Evolutionary conservation across 2,329 filamentous ascomycete species (phyloP).

Genomic region (Cladosporium phlei): DNA sequence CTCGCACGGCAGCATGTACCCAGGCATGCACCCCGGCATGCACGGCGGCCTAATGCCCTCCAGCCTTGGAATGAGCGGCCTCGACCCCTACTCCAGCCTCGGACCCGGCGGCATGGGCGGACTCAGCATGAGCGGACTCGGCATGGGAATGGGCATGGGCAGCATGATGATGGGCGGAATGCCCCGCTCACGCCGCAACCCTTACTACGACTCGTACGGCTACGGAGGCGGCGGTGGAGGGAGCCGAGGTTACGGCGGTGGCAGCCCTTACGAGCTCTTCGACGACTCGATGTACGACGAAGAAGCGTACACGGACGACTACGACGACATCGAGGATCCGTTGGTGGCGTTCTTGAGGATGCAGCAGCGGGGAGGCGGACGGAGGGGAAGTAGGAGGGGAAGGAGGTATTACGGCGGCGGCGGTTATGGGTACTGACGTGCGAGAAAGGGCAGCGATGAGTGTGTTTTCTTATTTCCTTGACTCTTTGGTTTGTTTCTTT

Average conservation of each 20-base stretch:
- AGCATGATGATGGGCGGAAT: conserved; percentile 7
- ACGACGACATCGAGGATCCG: conserved; percentile 5
- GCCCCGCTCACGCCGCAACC: not conserved
- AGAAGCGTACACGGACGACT: not conserved
- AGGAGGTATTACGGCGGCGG: not conserved
- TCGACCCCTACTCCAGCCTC: no score
- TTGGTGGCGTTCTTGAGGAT: not conserved
- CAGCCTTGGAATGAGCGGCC: no score
- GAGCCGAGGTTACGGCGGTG: not conserved
- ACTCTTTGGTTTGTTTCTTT: no score
- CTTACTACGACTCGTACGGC: not conserved
- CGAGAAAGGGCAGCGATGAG: no score
- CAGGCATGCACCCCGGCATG: no score
- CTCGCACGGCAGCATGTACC: no score
- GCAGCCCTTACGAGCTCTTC: conserved; percentile 1
- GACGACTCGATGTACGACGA: conserved; percentile 5
- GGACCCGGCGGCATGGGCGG: not conserved
- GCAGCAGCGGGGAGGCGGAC: not conserved
- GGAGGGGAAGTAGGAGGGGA: not conserved
- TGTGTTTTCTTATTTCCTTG: no score
- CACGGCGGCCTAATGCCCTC: no score
- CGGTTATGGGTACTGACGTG: not conserved
- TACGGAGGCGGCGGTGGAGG: not conserved
- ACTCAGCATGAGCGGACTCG: no score
- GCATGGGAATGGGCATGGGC: conserved; percentile 5